Conservation (phyloP, 2,329 filamentous ascomycete genomes). For the Botryotinia narcissicola region DNA sequence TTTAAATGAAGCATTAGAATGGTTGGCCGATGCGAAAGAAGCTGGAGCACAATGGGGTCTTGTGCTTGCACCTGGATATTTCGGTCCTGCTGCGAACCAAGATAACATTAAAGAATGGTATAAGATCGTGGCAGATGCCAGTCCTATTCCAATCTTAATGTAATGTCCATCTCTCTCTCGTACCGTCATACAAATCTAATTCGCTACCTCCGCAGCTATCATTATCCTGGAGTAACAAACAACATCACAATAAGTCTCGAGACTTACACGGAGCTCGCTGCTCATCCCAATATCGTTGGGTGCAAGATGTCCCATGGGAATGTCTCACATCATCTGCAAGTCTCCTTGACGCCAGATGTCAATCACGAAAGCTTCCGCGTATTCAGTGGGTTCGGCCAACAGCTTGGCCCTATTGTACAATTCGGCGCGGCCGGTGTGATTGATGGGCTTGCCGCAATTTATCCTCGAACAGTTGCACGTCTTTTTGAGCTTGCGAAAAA, state of each 20-base stretch:
- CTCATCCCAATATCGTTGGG: slow-evolving; percentile 63
- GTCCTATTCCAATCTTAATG: slow-evolving; percentile 60
- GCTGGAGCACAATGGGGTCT: slow-evolving; percentile 63
- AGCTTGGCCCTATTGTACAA: slow-evolving; percentile 13
- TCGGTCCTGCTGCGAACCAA: slow-evolving; percentile 42
- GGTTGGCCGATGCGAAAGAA: slow-evolving; percentile 46
- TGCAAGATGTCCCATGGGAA: slow-evolving; percentile 67
- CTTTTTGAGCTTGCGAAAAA: slow-evolving; percentile 50
- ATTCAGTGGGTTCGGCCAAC: slow-evolving; percentile 46
- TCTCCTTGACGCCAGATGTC: slow-evolving; percentile 57
- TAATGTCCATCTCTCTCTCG: slow-evolving; percentile 38
- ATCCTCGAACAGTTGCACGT: slow-evolving; percentile 56
- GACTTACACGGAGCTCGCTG: slow-evolving; percentile 54
- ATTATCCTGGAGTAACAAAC: slow-evolving; percentile 63
- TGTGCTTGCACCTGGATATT: slow-evolving; percentile 62
- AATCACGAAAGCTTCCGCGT: slow-evolving; percentile 56
- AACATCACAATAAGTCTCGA: slow-evolving; percentile 55
- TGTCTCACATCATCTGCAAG: slow-evolving; percentile 58
- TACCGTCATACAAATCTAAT: neutral
- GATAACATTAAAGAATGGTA: slow-evolving; percentile 59
- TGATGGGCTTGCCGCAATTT: slow-evolving; percentile 63
- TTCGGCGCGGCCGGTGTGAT: slow-evolving; percentile 46
- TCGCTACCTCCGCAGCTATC: slow-evolving; percentile 40
- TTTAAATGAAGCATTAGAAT: slow-evolving; percentile 54
- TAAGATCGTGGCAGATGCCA: slow-evolving; percentile 55